Evolutionary conservation across 2,329 filamentous ascomycete genomes (phyloP), one percentile per base, ranked within the genome.

Genomic region (Exophiala lecanii-corni): DNA sequence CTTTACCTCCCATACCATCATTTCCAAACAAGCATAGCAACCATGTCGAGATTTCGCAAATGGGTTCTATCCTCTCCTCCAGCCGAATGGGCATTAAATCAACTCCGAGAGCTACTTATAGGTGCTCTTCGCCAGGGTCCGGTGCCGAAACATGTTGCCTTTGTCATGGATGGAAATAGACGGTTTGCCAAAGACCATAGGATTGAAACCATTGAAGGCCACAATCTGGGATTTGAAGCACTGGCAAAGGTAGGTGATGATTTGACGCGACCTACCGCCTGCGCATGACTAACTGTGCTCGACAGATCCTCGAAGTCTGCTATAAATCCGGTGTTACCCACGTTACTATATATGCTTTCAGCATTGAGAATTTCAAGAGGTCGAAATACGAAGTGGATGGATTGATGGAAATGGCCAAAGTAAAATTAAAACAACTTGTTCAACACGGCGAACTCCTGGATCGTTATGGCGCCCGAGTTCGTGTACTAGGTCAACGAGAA

Each of bases 161-260:
- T 98, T 61, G 91, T 96, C 57, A 98, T 98, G 92, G 92, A 98
- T 63, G 92, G 92, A 43, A 98, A 98, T 68, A 75, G 92, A 58
- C 84, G 92, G 34, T 98, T 94, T 70, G 92, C 92, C 10, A 78
- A 86, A 49, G 85, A 76, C 51, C 88, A 92, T 68, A 82, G 91
- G 53, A 95, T 98, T 62, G 92, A 98, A 71, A 95, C 89, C 0
- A 82, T 97, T 23, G 91, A 98, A 67, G 92, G 92, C 17, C 92
- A 98, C 63, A 89, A 95, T 62, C 71, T 94, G 56, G 92, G 92
- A 2, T 98, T 97, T 58, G 92, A 98, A 69, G 89, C 92, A 20
- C 73, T 98, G 49, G 92, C 91, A 37, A 81, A 84, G 61, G 88
- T 91, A 71, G 9, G 42, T 12, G 10, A 21, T 16, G 3, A 10